These are phyloP conservation scores for Nowakowskiella sp. DNA, from an alignment of 192 early-diverging fungal species.

Conservation along the genomic window DNA sequence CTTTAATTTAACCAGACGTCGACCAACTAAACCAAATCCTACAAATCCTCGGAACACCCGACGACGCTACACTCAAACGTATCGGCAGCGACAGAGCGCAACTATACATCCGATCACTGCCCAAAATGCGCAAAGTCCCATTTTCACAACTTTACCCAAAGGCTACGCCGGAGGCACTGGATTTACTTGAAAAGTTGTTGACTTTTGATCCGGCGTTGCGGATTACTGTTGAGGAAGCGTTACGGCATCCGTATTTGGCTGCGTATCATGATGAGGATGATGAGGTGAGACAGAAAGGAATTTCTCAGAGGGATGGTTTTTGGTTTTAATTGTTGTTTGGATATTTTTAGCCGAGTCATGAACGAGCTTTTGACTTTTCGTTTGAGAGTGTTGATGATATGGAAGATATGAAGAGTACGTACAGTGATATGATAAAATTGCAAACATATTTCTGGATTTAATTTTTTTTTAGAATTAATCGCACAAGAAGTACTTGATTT, in stretches of 20 bases:
- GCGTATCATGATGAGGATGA: slow-evolving; percentile 53
- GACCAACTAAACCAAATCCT: slow-evolving; percentile 87
- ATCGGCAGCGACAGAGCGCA: slow-evolving; percentile 81
- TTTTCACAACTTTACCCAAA: slow-evolving; percentile 69
- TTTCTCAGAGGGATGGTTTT: neutral
- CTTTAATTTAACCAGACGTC: slow-evolving; percentile 40
- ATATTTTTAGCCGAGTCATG: slow-evolving; percentile 36
- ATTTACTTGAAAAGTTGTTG: slow-evolving; percentile 68
- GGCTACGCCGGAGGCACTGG: slow-evolving; percentile 73
- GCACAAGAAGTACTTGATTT: slow-evolving; percentile 35
- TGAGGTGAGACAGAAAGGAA: slow-evolving; percentile 7
- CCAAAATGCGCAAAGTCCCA: slow-evolving; percentile 71
- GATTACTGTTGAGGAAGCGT: slow-evolving; percentile 73
- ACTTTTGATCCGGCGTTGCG: slow-evolving; percentile 69
- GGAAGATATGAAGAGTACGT: slow-evolving; percentile 54
- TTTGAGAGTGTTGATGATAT: slow-evolving; percentile 60
- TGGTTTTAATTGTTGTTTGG: neutral
- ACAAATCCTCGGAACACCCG: slow-evolving; percentile 75
- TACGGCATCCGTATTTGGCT: slow-evolving; percentile 70
- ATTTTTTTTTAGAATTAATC: slow-evolving; percentile 18
- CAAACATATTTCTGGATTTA: neutral
- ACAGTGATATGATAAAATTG: neutral
- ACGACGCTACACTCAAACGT: slow-evolving; percentile 69
- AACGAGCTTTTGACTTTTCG: slow-evolving; percentile 55
- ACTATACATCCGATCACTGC: slow-evolving; percentile 71